phyloP scores from a whole-genome alignment of 1,139 yeast genomes.

The Casaregolazyma suthepensis region DNA sequence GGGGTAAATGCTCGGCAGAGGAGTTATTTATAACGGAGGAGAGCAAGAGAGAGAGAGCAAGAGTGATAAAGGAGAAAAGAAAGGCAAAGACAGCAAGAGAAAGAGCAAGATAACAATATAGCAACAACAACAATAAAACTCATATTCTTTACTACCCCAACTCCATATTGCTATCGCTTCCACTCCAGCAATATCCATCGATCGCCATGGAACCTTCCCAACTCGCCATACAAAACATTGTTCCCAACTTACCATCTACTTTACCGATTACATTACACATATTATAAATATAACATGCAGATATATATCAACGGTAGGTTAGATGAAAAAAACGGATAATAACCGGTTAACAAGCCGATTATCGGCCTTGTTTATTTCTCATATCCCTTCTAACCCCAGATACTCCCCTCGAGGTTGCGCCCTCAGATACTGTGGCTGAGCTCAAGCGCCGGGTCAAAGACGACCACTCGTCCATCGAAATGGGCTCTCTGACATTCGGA shows the following conservation, averaged over 20 bases:
- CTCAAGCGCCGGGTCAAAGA: slow-evolving; percentile 28
- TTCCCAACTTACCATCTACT: neutral
- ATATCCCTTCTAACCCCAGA: neutral
- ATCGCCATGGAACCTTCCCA: neutral
- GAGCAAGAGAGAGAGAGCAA: too few species aligned
- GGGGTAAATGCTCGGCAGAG: too few species aligned
- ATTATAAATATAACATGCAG: neutral
- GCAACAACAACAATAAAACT: too few species aligned
- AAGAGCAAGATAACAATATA: too few species aligned
- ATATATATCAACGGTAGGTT: neutral
- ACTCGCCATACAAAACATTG: neutral
- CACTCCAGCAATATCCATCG: neutral
- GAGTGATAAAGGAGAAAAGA: too few species aligned
- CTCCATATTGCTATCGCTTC: neutral
- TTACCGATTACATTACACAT: neutral
- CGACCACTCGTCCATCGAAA: slow-evolving; percentile 19
- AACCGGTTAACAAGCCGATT: neutral
- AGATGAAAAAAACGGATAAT: neutral
- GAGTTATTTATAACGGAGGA: too few species aligned
- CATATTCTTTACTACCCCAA: too few species aligned
- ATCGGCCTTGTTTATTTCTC: neutral
- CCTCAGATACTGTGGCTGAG: slow-evolving; percentile 25
- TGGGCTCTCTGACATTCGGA: slow-evolving; percentile 23
- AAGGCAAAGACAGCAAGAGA: too few species aligned
- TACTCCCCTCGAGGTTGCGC: neutral